phyloP scores from a whole-genome alignment of 352 stramenopile species.

The Thraustochytrium sp. region DNA sequence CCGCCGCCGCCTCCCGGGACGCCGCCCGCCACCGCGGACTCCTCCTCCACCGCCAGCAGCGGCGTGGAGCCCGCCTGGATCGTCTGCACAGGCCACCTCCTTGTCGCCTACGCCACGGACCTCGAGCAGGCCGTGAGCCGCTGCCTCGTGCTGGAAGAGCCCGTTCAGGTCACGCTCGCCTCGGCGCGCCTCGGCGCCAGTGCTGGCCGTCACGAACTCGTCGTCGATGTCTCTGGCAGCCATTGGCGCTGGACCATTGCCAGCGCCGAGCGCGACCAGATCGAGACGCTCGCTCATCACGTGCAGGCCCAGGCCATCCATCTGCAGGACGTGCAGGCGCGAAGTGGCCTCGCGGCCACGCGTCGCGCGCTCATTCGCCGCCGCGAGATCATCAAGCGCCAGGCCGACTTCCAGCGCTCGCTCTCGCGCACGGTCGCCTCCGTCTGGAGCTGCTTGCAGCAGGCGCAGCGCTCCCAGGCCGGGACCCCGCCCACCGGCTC shows the following conservation, averaged over 20 bases:
- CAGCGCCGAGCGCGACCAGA: neutral
- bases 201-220: neutral
- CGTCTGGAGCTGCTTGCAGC: neutral
- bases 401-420: neutral
- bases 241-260: neutral
- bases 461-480: neutral
- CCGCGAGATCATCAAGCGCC: neutral
- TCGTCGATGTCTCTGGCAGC: neutral
- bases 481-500: neutral
- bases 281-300: neutral
- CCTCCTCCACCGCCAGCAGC: neutral
- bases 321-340: neutral
- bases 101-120: neutral
- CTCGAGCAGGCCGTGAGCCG: neutral
- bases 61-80: neutral
- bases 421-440: neutral
- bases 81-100: neutral
- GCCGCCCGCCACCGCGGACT: neutral
- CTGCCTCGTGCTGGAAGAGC: slow-evolving; percentile 13
- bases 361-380: neutral
- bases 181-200: neutral
- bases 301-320: neutral
- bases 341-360: neutral
- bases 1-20: neutral
- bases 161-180: neutral